These are phyloP conservation scores for Neurospora discreta DNA, from an alignment of 495 filamentous ascomycete genomes.

Conservation along the genomic window DNA sequence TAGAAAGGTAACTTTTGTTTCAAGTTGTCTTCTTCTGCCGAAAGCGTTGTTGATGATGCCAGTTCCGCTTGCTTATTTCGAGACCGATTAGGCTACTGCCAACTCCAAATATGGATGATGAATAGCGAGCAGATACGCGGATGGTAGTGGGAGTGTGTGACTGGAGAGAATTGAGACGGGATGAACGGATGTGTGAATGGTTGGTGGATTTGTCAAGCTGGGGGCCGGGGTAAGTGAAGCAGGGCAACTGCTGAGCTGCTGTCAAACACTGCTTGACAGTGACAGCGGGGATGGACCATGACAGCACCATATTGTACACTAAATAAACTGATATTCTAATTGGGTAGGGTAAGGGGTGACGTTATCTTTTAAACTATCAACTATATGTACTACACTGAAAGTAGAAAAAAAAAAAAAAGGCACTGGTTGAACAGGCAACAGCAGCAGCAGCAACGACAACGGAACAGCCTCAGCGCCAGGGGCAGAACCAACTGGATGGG, in stretches of 20 bases:
- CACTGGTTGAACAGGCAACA: background rate
- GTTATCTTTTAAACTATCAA: no score
- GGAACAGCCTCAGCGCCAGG: background rate
- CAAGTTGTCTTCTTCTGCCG: background rate
- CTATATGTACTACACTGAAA: no score
- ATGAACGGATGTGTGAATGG: background rate
- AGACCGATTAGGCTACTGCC: background rate
- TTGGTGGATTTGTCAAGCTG: background rate
- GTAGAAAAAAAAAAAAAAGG: no score
- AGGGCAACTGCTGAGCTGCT: background rate
- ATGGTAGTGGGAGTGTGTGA: background rate
- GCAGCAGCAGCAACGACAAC: background rate
- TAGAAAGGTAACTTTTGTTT: background rate
- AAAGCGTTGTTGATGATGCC: background rate
- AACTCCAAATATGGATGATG: background rate
- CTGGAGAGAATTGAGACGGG: background rate
- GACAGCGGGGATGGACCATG: background rate
- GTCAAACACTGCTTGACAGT: background rate
- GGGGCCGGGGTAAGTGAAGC: background rate
- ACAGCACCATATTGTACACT: no score
- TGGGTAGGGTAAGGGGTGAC: no score
- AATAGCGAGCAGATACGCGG: background rate
- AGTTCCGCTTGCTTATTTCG: background rate
- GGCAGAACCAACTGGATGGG: background rate
- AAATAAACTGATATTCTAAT: no score